Evolutionary conservation across 352 stramenopile genomes (phyloP).

Genomic region (Pythium scleroteichum): DNA sequence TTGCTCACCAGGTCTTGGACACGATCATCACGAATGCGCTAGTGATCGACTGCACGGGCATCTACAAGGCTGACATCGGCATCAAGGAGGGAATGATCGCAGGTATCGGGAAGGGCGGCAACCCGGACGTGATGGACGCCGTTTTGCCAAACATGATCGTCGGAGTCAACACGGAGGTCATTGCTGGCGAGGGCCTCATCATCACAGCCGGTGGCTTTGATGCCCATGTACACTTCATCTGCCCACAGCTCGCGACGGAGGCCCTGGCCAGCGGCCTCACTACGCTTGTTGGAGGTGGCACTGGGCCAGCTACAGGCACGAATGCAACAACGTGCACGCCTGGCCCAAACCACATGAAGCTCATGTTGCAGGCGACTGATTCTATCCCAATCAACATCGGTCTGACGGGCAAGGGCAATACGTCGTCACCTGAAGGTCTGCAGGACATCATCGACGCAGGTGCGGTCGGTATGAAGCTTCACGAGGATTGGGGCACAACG

Average conservation of each 20-base stretch:
- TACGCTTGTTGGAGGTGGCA: slow-evolving; percentile 91
- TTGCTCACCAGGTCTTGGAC: slow-evolving; percentile 78
- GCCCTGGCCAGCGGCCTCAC: slow-evolving; percentile 93
- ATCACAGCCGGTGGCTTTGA: slow-evolving; percentile 95
- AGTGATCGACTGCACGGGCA: slow-evolving; percentile 94
- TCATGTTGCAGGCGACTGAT: slow-evolving; percentile 97
- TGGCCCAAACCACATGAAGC: slow-evolving; percentile 91
- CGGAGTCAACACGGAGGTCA: slow-evolving; percentile 94
- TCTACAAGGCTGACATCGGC: slow-evolving; percentile 96
- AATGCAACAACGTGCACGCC: slow-evolving; percentile 98
- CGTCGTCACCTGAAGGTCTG: slow-evolving; percentile 79
- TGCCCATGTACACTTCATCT: slow-evolving; percentile 98
- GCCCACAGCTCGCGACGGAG: slow-evolving; percentile 92
- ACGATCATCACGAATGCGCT: slow-evolving; percentile 97
- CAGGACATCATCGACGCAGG: slow-evolving; percentile 91
- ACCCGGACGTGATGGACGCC: slow-evolving; percentile 95
- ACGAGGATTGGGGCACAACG: slow-evolving; percentile 98
- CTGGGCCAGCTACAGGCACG: slow-evolving; percentile 91
- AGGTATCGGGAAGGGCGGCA: slow-evolving; percentile 96
- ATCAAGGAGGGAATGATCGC: slow-evolving; percentile 93
- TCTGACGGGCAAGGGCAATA: slow-evolving; percentile 97
- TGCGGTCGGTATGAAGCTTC: slow-evolving; percentile 95
- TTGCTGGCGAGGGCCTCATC: slow-evolving; percentile 96
- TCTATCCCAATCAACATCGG: slow-evolving; percentile 95
- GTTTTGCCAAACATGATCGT: slow-evolving; percentile 89